These are phyloP conservation scores for Citrus hindsii DNA, from an alignment of 345 rosid species.

Conservation along the genomic window DNA sequence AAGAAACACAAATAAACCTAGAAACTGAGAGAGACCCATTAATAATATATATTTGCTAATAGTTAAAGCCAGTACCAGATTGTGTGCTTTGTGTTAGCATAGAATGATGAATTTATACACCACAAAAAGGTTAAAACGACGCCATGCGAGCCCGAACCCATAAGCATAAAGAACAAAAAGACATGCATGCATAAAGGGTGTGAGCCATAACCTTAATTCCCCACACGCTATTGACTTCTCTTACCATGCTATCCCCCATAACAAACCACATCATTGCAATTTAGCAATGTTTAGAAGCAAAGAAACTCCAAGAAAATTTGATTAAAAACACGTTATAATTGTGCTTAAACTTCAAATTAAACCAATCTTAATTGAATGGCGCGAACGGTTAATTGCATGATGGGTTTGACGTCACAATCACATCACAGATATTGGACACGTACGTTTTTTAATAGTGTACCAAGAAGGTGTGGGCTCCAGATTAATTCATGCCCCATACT, in stretches of 20 bases:
- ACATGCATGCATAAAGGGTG: not conserved
- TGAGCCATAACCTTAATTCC: not conserved
- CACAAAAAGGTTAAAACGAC: no score
- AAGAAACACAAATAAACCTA: not conserved
- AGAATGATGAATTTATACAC: not conserved
- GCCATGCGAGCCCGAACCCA: not conserved
- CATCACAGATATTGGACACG: not conserved
- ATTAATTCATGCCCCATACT: not conserved
- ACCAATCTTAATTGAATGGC: not conserved
- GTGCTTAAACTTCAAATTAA: not conserved
- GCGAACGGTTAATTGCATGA: not conserved
- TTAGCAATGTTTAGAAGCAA: not conserved
- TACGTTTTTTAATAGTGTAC: not conserved
- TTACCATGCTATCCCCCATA: not conserved
- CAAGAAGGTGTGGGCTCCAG: not conserved
- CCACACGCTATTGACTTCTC: not conserved
- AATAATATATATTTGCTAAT: no score
- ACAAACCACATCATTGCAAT: not conserved
- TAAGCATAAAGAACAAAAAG: not conserved
- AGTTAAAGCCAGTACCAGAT: not conserved
- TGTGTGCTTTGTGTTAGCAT: not conserved
- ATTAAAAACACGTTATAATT: not conserved
- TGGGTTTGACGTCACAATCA: not conserved
- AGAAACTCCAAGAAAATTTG: not conserved
- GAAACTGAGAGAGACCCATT: not conserved